These are phyloP conservation scores for Myxozyma geophila DNA, from an alignment of 805 yeast species.

Conservation along the genomic window DNA sequence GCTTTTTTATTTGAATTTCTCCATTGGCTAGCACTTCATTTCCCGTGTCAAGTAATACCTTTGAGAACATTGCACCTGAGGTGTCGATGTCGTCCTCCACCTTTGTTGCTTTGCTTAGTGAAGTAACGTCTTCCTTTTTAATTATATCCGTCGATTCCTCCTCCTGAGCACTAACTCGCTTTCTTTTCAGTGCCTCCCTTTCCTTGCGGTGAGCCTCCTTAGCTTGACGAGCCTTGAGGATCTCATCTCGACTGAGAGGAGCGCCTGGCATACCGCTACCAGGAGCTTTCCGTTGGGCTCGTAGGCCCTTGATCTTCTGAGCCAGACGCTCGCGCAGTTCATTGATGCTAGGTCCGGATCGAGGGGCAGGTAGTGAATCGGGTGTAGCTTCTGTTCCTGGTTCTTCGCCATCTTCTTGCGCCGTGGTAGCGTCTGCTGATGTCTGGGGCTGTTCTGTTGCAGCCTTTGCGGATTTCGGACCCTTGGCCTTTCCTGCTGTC, in stretches of 20 bases:
- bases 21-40: conserved; percentile 70
- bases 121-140: conserved; percentile 26
- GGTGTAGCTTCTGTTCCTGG: not conserved
- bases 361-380: not conserved
- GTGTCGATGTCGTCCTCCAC: conserved; percentile 43
- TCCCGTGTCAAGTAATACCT: conserved; percentile 82
- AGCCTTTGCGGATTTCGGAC: too few relatives aligned
- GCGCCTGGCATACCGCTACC: conserved; percentile 83
- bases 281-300: conserved; percentile 87
- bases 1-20: conserved; percentile 57
- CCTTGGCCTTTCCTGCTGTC: too few relatives aligned
- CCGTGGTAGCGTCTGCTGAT: conserved; percentile 36
- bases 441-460: not conserved
- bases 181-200: conserved; percentile 47
- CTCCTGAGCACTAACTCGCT: conserved; percentile 47
- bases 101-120: conserved; percentile 33
- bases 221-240: conserved; percentile 64
- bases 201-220: conserved; percentile 51
- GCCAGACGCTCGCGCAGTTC: conserved; percentile 80
- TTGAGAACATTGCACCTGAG: conserved; percentile 67
- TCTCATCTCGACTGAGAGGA: conserved; percentile 80
- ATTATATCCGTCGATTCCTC: conserved; percentile 47
- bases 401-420: conserved; percentile 7
- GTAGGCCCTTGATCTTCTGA: conserved; percentile 67
- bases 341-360: conserved; percentile 46